A percentile compares a stretch with the other conserved stretches of the same genome.
phyloP scores from a whole-genome alignment of 441 rosid genomes.

The Isatis lusitanica region DNA sequence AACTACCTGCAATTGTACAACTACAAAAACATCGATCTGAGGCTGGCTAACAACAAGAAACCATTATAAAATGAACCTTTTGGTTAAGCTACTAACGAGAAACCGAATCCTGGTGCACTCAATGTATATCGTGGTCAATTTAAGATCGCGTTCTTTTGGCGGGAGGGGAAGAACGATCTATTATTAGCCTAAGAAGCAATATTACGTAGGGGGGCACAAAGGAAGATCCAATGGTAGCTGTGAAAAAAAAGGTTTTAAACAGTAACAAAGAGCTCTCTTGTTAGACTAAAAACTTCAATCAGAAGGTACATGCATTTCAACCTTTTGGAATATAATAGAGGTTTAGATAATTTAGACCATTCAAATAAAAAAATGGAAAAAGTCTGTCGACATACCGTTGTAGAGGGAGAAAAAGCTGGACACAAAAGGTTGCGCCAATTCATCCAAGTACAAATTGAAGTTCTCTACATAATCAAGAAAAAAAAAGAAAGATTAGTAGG shows the following conservation, averaged over 20 bases:
- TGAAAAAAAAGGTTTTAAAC: slow-evolving; percentile 9
- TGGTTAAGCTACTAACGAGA: neutral
- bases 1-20: neutral
- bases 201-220: too few relatives aligned
- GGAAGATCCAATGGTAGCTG: neutral
- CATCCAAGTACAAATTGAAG: slow-evolving; percentile 13
- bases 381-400: neutral
- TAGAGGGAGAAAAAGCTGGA: slow-evolving; percentile 4
- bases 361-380: neutral
- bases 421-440: slow-evolving; percentile 2
- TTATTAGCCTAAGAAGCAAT: too few relatives aligned
- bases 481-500: slow-evolving; percentile 8
- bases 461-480: slow-evolving; percentile 15
- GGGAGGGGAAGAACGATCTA: neutral
- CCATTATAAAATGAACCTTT: neutral
- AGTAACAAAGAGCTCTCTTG: slow-evolving; percentile 2
- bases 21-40: neutral
- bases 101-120: neutral
- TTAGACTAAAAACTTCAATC: slow-evolving; percentile 14
- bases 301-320: neutral
- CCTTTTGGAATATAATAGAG: slow-evolving; percentile 16
- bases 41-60: neutral
- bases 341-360: neutral
- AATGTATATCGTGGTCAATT: neutral
- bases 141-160: neutral